phyloP scores from a whole-genome alignment of 495 filamentous ascomycete genomes.

The Podospora comata region DNA sequence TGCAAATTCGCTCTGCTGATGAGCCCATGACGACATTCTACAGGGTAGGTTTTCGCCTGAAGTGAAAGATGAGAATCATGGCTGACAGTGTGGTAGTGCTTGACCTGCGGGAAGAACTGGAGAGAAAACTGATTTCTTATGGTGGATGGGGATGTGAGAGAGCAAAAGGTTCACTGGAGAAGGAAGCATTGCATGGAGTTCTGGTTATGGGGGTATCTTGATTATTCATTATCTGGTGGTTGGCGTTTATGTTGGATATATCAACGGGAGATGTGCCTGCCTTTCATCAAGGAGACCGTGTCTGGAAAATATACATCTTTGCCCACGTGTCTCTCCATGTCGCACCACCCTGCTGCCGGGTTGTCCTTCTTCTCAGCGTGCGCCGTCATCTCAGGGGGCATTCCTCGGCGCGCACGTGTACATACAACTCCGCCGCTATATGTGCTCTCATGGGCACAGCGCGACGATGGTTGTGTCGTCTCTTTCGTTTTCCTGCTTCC shows the following conservation, averaged over 20 bases:
- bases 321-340: neutral
- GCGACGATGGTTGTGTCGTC: neutral
- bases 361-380: neutral
- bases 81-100: slow-evolving; percentile 48
- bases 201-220: neutral
- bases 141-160: neutral
- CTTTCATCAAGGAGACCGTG: neutral
- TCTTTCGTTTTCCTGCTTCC: slow-evolving; percentile 3
- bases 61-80: neutral
- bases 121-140: slow-evolving; percentile 47
- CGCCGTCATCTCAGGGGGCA: neutral
- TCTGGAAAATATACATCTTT: neutral
- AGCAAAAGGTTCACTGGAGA: neutral
- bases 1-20: slow-evolving; percentile 96
- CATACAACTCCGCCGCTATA: neutral
- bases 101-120: slow-evolving; percentile 56
- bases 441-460: neutral
- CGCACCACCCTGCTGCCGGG: neutral
- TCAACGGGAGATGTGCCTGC: neutral
- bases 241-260: neutral
- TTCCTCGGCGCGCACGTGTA: neutral
- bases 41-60: slow-evolving; percentile 56
- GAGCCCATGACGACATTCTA: slow-evolving; percentile 98
- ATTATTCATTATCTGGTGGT: neutral
- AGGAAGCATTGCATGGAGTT: slow-evolving; percentile 28